Conservation (phyloP, 1,284 basidiomycete genomes). For the Chiua sp. region DNA sequence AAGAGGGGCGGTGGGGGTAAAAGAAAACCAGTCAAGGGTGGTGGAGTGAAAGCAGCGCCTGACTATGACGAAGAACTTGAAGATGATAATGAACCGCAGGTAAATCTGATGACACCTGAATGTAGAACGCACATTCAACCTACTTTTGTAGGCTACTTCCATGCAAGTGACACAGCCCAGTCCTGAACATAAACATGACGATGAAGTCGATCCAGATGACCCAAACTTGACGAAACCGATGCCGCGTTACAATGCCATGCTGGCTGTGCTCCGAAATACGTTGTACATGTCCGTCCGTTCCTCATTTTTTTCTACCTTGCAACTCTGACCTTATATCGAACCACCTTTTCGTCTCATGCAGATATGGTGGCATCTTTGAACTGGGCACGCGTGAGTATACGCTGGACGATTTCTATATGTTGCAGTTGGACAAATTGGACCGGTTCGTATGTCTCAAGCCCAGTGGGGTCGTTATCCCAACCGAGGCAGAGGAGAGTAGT, state of each 20-base stretch:
- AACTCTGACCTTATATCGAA: not conserved
- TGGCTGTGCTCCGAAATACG: conserved; percentile 86
- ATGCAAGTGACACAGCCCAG: not conserved
- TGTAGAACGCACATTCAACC: not conserved
- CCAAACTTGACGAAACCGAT: conserved; percentile 74
- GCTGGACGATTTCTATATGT: conserved; percentile 80
- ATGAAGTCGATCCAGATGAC: conserved; percentile 68
- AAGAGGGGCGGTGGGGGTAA: conserved; percentile 49
- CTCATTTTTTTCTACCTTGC: not conserved
- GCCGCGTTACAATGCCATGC: conserved; percentile 91
- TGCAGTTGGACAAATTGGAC: conserved; percentile 85
- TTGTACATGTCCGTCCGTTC: conserved; percentile 76
- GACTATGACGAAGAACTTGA: conserved; percentile 37
- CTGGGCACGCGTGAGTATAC: conserved; percentile 84
- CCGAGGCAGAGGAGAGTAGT: conserved; percentile 66
- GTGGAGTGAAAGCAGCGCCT: not conserved
- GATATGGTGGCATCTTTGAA: conserved; percentile 90
- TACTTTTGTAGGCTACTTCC: conserved; percentile 5
- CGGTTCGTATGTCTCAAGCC: conserved; percentile 74
- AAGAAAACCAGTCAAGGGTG: conserved; percentile 40
- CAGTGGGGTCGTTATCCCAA: conserved; percentile 65
- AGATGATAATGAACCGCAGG: conserved; percentile 36
- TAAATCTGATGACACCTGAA: not conserved
- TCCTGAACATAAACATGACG: not conserved
- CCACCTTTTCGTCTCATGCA: conserved; percentile 33